Conservation (phyloP, 2,329 filamentous ascomycete species). For the Stagonosporopsis vannaccii region DNA sequence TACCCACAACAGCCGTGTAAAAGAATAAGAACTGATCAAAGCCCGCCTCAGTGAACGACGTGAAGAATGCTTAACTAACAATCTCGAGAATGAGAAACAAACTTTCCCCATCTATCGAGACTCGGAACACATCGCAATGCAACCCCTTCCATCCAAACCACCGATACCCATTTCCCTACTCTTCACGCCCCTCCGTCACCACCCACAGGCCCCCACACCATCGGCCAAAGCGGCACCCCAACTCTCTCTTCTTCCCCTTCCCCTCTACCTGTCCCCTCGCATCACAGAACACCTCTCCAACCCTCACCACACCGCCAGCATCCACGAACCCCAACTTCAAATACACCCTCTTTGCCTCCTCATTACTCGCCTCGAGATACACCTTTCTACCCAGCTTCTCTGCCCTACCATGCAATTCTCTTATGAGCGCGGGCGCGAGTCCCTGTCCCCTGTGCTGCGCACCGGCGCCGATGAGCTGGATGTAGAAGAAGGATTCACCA, state of each 20-base stretch:
- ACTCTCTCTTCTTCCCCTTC: neutral
- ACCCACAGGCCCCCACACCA: neutral
- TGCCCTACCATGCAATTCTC: neutral
- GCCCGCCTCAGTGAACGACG: neutral
- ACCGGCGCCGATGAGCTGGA: neutral
- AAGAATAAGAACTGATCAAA: neutral
- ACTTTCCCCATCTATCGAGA: neutral
- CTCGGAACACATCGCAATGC: neutral
- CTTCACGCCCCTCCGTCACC: neutral
- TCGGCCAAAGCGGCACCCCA: neutral
- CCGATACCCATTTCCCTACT: too few species aligned
- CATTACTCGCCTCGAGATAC: conserved; percentile 1
- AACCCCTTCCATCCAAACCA: too few species aligned
- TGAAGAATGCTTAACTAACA: neutral
- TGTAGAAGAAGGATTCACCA: neutral
- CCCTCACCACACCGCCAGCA: neutral
- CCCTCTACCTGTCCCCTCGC: neutral
- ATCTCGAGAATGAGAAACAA: neutral
- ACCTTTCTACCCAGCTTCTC: neutral
- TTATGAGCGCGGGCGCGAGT: neutral
- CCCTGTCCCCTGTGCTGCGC: neutral
- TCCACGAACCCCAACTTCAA: neutral
- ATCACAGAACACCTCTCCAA: neutral
- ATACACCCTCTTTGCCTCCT: neutral
- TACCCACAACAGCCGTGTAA: conserved; percentile 5